Conservation (phyloP, 2,329 filamentous ascomycete species). For the Penicillium sp. region DNA sequence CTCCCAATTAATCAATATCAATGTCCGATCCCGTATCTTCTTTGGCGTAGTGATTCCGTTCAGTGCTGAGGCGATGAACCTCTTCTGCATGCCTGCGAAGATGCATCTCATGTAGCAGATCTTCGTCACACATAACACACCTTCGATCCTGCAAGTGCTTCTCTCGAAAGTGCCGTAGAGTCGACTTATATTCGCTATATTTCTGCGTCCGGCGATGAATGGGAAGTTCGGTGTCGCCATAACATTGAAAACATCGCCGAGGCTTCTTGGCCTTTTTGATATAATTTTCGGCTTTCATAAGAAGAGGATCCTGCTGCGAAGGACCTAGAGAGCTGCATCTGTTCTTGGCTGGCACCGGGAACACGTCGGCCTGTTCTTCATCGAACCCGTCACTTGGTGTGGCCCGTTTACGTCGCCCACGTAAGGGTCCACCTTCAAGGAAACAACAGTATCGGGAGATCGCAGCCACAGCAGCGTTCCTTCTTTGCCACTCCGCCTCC, state of each 20-base stretch:
- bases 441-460: slow-evolving; percentile 10
- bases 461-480: background rate
- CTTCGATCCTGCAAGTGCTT: slow-evolving; percentile 16
- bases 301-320: slow-evolving; percentile 5
- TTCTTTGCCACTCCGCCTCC: background rate
- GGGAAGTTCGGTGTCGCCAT: slow-evolving; percentile 7
- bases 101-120: slow-evolving; percentile 19
- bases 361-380: slow-evolving; percentile 1
- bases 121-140: slow-evolving; percentile 13
- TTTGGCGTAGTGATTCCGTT: slow-evolving; percentile 2
- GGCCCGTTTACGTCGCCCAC: slow-evolving; percentile 5
- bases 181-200: slow-evolving; percentile 18
- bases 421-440: slow-evolving; percentile 10
- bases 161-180: slow-evolving; percentile 15
- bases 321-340: background rate
- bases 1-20: background rate
- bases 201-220: slow-evolving; percentile 11
- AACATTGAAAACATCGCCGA: slow-evolving; percentile 16
- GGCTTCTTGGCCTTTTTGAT: slow-evolving; percentile 15
- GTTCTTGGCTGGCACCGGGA: slow-evolving; percentile 15
- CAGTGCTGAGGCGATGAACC: slow-evolving; percentile 5
- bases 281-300: slow-evolving; percentile 10
- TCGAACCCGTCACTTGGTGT: slow-evolving; percentile 4
- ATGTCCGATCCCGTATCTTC: background rate
- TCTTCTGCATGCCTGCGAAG: slow-evolving; percentile 18